Percentiles rank a stretch among this genome's conserved stretches.
Evolutionary conservation across 2,329 filamentous ascomycete species (phyloP).

Genomic region (Neophaeococcomyces aloes): DNA sequence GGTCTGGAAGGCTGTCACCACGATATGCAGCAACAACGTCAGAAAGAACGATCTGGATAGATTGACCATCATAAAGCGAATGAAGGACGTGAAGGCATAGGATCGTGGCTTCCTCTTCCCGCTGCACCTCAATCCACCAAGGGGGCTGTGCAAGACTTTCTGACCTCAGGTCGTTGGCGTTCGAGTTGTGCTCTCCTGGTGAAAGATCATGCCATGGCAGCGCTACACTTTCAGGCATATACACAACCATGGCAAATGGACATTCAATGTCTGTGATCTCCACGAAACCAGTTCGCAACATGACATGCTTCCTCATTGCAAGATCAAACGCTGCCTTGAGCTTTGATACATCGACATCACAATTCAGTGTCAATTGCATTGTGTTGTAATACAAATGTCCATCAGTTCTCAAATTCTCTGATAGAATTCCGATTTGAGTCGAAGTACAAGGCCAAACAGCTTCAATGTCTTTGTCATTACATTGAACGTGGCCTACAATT

Average conservation of each 20-base stretch:
- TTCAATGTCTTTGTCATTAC: constrained; percentile 34
- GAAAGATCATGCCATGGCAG: constrained; percentile 33
- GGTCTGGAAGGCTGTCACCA: constrained; percentile 12
- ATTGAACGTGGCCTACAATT: not conserved
- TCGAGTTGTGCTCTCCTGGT: constrained; percentile 5
- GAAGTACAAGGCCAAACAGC: constrained; percentile 65
- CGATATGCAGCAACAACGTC: constrained; percentile 43
- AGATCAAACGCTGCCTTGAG: constrained; percentile 51
- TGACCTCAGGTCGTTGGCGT: constrained; percentile 17
- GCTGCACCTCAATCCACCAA: constrained; percentile 51
- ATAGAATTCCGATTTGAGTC: constrained; percentile 69
- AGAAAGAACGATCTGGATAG: constrained; percentile 54
- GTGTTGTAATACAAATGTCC: constrained; percentile 68
- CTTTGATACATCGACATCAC: constrained; percentile 27
- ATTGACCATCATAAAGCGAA: constrained; percentile 74
- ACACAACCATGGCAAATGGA: constrained; percentile 67
- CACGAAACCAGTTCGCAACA: constrained; percentile 66
- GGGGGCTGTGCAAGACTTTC: constrained; percentile 44
- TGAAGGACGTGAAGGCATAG: constrained; percentile 58
- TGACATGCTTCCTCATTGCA: constrained; percentile 49
- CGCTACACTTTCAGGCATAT: constrained; percentile 27
- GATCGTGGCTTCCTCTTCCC: constrained; percentile 20
- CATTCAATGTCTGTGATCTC: constrained; percentile 48
- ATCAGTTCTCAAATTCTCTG: constrained; percentile 57
- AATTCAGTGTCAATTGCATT: constrained; percentile 44